A percentile compares a stretch with the other conserved stretches of the same genome.
phyloP scores from a whole-genome alignment of 2,329 filamentous ascomycete genomes.

The Claviceps arundinis region DNA sequence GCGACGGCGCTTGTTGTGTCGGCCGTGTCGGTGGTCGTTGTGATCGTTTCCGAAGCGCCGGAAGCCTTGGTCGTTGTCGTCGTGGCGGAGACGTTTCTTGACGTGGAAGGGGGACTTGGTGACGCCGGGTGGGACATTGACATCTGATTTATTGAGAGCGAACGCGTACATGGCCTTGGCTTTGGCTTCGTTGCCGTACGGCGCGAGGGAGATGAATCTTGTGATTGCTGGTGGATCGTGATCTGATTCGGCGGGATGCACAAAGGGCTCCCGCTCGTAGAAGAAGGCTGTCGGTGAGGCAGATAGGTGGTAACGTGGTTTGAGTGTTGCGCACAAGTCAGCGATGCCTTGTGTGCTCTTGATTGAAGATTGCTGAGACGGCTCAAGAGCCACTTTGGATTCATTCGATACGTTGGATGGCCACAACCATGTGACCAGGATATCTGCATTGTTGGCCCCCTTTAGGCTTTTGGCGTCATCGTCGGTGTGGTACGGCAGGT shows the following conservation, averaged over 20 bases:
- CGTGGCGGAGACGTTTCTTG: slow-evolving; percentile 41
- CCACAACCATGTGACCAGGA: slow-evolving; percentile 80
- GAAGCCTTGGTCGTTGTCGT: slow-evolving; percentile 32
- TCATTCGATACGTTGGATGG: slow-evolving; percentile 57
- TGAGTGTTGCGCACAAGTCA: slow-evolving; percentile 64
- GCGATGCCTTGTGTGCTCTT: slow-evolving; percentile 54
- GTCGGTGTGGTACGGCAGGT: slow-evolving; percentile 63
- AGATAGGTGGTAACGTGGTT: slow-evolving; percentile 86
- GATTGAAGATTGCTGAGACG: slow-evolving; percentile 37
- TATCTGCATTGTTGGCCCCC: slow-evolving; percentile 68
- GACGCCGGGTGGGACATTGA: slow-evolving; percentile 52
- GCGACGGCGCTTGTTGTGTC: slow-evolving; percentile 32
- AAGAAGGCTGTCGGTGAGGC: slow-evolving; percentile 52
- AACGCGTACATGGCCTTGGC: slow-evolving; percentile 75
- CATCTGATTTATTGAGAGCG: slow-evolving; percentile 51
- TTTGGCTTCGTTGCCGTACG: slow-evolving; percentile 62
- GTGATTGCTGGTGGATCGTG: slow-evolving; percentile 50
- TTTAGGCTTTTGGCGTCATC: slow-evolving; percentile 63
- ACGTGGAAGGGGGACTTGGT: slow-evolving; percentile 63
- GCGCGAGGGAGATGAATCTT: slow-evolving; percentile 79
- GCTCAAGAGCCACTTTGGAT: slow-evolving; percentile 48
- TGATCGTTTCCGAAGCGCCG: slow-evolving; percentile 40
- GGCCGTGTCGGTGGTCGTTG: slow-evolving; percentile 27
- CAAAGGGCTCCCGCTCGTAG: slow-evolving; percentile 88
- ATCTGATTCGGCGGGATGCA: slow-evolving; percentile 43